Base-by-base conservation (phyloP, 2,329 filamentous ascomycete species). In the Colletotrichum chlorophyti region DNA sequence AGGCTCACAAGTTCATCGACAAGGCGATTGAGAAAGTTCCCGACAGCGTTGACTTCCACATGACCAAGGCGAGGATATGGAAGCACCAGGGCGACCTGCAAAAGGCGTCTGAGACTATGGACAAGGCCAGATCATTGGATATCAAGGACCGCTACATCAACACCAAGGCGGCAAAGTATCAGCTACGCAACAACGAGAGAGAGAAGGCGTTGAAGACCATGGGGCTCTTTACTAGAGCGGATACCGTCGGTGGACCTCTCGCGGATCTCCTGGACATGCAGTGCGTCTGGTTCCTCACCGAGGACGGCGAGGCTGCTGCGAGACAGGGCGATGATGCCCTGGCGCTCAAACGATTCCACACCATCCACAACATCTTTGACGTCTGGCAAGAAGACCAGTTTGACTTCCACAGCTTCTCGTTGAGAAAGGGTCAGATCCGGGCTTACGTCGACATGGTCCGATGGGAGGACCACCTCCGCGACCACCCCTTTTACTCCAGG, bases 361-460 rank as follows among this genome's bases (percentile, higher is more conserved):
- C 91, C 19, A 85, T 99, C 55, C 89, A 89, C 72, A 92, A 91
- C 74, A 96, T 99, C 64, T 99, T 99, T 68, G 94, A 98, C 65
- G 87, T 92, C 17, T 99, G 95, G 95, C 90, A 96, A 70, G 96
- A 99, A 72, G 95, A 99, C 67, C 95, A 99, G 70, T 97, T 98
- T 68, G 95, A 99, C 72, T 99, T 99, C 80, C 96, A 99, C 80
- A 92, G 87, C 72, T 99, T 99, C 75, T 97, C 93, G 17, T 80
- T 99, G n/a, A 84, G 95, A 17, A 99, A 98, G 75, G 96, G 96
- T 12, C 94, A 97, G 80, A 91, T 98, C 60, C 84, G 94, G 54
- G 91, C 95, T 1, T 99, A 99, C 70, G 81, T 99, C 35, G 93
- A 97, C 66, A 97, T 99, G 92, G 83, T 99, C 42, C 86, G 90